Evolutionary conservation across 805 yeast species (phyloP).

Genomic region (Sugiyamaella valdiviana): DNA sequence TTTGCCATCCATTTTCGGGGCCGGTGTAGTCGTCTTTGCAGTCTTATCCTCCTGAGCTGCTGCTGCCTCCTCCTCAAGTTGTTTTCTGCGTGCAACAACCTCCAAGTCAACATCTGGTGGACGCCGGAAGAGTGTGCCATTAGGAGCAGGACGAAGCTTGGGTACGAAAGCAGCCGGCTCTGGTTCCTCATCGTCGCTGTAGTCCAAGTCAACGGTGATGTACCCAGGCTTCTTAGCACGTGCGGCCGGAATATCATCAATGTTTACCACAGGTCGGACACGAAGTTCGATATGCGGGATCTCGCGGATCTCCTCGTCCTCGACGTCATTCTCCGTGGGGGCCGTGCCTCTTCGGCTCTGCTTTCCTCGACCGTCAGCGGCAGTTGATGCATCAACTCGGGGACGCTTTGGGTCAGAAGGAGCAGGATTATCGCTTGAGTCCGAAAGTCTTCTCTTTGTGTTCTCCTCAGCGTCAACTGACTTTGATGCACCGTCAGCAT

Average conservation of each 20-base stretch:
- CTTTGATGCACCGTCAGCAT: neutral
- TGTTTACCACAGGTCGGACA: conserved; percentile 18
- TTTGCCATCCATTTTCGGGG: neutral
- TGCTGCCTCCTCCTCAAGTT: neutral
- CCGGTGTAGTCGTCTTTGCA: neutral
- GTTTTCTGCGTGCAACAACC: conserved; percentile 1
- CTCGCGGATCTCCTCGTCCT: conserved; percentile 8
- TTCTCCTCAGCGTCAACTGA: neutral
- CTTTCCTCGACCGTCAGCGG: neutral
- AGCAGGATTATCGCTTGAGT: neutral
- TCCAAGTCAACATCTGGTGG: conserved; percentile 1
- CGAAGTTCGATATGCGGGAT: conserved; percentile 13
- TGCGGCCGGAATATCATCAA: conserved; percentile 23
- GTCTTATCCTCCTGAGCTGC: too few species aligned
- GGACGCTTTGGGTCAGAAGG: neutral
- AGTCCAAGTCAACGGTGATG: conserved; percentile 31
- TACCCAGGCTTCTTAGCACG: conserved; percentile 30
- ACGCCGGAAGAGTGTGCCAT: neutral
- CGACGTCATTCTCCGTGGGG: conserved; percentile 3
- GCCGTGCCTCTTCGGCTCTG: neutral
- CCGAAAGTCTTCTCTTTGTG: neutral
- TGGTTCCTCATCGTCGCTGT: conserved; percentile 24
- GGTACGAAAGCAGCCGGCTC: neutral
- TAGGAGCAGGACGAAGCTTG: neutral
- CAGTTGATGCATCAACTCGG: neutral